These are phyloP conservation scores for Dichotomocladium elegans DNA, from an alignment of 371 early-diverging fungal genomes.

Conservation along the genomic window DNA sequence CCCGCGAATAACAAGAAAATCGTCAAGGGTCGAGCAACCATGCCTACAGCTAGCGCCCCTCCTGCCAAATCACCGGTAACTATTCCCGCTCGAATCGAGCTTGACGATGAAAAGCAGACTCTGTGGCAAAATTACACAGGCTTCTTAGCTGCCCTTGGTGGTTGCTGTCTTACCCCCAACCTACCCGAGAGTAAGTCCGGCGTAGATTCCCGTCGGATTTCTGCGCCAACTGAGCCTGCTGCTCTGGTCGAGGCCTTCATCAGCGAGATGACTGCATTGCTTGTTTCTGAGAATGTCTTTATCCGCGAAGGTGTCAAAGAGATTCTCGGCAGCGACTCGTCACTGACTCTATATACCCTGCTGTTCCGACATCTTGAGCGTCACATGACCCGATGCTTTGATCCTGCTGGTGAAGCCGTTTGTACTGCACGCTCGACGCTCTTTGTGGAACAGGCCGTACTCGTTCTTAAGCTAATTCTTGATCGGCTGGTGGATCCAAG, in stretches of 20 bases:
- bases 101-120: conserved; percentile 36
- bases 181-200: conserved; percentile 4
- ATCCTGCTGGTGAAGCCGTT: conserved; percentile 61
- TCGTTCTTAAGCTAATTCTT: conserved; percentile 75
- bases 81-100: conserved; percentile 13
- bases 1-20: conserved; percentile 1
- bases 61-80: conserved; percentile 1
- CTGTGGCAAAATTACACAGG: conserved; percentile 74
- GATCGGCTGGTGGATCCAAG: conserved; percentile 71
- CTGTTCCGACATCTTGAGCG: conserved; percentile 72
- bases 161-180: conserved; percentile 48
- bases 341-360: conserved; percentile 73
- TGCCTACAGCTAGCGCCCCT: background rate
- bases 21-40: background rate
- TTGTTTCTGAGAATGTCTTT: conserved; percentile 80
- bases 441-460: conserved; percentile 83
- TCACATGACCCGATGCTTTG: conserved; percentile 69
- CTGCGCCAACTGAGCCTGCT: conserved; percentile 35
- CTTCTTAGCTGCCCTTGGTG: conserved; percentile 67
- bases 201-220: background rate
- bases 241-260: conserved; percentile 74
- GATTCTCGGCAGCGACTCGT: conserved; percentile 80
- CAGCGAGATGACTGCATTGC: conserved; percentile 74
- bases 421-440: conserved; percentile 75
- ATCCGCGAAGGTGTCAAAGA: conserved; percentile 87